phyloP scores from a whole-genome alignment of 2,329 filamentous ascomycete species.

The Huntiella savannae region DNA sequence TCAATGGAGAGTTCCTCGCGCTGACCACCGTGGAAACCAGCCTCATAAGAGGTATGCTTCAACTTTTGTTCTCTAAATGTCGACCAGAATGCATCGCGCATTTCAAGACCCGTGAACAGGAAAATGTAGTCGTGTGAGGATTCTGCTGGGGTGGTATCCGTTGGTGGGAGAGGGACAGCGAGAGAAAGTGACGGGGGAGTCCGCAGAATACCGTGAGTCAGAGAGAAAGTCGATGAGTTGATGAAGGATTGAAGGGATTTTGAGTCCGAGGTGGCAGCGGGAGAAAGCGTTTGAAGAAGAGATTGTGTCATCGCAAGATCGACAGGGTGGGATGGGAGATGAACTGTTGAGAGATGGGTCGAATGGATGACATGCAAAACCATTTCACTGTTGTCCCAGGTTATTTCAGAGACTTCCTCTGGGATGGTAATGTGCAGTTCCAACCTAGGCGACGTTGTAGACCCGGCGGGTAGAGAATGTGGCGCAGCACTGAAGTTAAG shows the following conservation, averaged over 20 bases:
- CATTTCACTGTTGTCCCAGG: conserved; percentile 15
- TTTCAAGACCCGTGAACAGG: conserved; percentile 31
- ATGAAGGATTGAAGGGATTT: conserved; percentile 24
- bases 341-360: conserved; percentile 20
- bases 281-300: conserved; percentile 7
- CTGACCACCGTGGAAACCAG: conserved; percentile 30
- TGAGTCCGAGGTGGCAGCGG: neutral
- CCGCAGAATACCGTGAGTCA: conserved; percentile 23
- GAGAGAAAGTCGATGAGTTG: conserved; percentile 24
- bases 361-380: conserved; percentile 22
- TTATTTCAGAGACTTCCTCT: conserved; percentile 9
- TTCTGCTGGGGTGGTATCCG: conserved; percentile 17
- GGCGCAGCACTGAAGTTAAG: conserved; percentile 8
- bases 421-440: conserved; percentile 12
- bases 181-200: conserved; percentile 26
- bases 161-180: conserved; percentile 21
- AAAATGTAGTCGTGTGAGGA: conserved; percentile 15
- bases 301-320: conserved; percentile 25
- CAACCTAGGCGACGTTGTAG: conserved; percentile 10
- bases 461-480: conserved; percentile 11
- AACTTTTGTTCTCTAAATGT: conserved; percentile 26
- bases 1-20: conserved; percentile 31
- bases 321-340: conserved; percentile 22
- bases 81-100: conserved; percentile 22
- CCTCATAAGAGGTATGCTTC: conserved; percentile 32